Evolutionary conservation across 495 filamentous ascomycete species (phyloP).

Genomic region (Aspergillus kassunensis): DNA sequence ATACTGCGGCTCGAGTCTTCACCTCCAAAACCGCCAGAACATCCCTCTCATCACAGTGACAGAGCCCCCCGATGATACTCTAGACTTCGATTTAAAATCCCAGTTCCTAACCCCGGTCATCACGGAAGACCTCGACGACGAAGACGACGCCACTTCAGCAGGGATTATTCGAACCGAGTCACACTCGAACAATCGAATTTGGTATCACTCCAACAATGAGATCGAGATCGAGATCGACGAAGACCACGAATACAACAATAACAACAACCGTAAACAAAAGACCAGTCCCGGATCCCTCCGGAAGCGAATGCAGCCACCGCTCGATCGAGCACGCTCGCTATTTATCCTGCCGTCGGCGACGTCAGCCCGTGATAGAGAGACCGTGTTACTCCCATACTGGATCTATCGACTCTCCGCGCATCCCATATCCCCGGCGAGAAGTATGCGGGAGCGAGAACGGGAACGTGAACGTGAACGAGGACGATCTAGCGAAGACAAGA

Average conservation of each 20-base stretch:
- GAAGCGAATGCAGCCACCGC: conserved; percentile 33
- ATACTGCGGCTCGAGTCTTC: conserved; percentile 28
- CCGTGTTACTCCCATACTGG: conserved; percentile 25
- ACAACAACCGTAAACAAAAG: too few relatives aligned
- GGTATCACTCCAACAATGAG: conserved; percentile 4
- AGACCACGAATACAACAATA: too few relatives aligned
- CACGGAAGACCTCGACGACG: conserved; percentile 20
- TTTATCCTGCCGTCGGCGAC: conserved; percentile 30
- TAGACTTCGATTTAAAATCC: conserved; percentile 19
- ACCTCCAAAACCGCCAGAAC: conserved; percentile 5
- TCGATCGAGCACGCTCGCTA: conserved; percentile 34
- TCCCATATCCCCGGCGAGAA: background rate
- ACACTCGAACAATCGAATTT: conserved; percentile 22
- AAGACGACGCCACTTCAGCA: conserved; percentile 33
- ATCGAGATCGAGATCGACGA: too few relatives aligned
- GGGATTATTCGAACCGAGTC: conserved; percentile 29
- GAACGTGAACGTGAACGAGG: too few relatives aligned
- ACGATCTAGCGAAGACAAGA: conserved; percentile 1
- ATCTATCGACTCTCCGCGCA: conserved; percentile 19
- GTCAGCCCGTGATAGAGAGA: conserved; percentile 17
- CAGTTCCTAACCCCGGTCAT: conserved; percentile 20
- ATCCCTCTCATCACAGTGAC: conserved; percentile 13
- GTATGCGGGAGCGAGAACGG: too few relatives aligned
- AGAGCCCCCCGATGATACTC: conserved; percentile 12
- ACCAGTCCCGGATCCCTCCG: conserved; percentile 16